Percentiles rank a stretch among this genome's conserved stretches.
phyloP scores from a whole-genome alignment of 1,284 basidiomycete species.

The Termitomyces sp. region DNA sequence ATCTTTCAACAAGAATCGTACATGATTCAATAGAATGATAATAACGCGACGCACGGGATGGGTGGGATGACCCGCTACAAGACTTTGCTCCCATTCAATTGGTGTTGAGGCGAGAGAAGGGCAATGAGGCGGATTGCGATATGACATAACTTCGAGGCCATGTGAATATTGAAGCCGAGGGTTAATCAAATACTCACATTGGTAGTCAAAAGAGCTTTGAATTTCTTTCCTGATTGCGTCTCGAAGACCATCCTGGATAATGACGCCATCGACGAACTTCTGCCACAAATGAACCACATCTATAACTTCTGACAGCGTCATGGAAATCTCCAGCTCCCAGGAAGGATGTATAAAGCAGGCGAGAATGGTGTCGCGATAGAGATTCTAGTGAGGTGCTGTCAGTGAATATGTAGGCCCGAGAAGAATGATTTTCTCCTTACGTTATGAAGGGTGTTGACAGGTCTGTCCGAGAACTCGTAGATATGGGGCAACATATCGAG shows the following conservation, averaged over 20 bases:
- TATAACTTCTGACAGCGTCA: constrained; percentile 20
- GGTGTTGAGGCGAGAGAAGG: constrained; percentile 34
- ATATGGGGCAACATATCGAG: constrained; percentile 43
- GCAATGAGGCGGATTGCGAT: constrained; percentile 34
- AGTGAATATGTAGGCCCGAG: neutral
- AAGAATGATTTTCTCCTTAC: neutral
- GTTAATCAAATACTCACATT: constrained; percentile 29
- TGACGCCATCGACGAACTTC: constrained; percentile 36
- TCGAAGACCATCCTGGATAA: constrained; percentile 31
- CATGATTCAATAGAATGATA: neutral
- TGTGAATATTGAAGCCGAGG: neutral
- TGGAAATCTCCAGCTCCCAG: constrained; percentile 30
- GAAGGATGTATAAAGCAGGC: constrained; percentile 25
- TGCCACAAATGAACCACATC: constrained; percentile 38
- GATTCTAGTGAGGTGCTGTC: constrained; percentile 12
- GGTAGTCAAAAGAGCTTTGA: constrained; percentile 42
- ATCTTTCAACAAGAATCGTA: constrained; percentile 29
- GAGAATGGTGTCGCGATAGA: constrained; percentile 23
- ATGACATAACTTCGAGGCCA: constrained; percentile 31
- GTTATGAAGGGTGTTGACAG: neutral
- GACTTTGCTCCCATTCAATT: constrained; percentile 50
- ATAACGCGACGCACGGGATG: constrained; percentile 36
- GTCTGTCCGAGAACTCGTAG: constrained; percentile 26
- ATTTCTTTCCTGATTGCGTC: constrained; percentile 39
- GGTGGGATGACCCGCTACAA: constrained; percentile 49